Evolutionary conservation across 352 stramenopile genomes (phyloP).

Genomic region (Globisporangium cylindrosporum): DNA sequence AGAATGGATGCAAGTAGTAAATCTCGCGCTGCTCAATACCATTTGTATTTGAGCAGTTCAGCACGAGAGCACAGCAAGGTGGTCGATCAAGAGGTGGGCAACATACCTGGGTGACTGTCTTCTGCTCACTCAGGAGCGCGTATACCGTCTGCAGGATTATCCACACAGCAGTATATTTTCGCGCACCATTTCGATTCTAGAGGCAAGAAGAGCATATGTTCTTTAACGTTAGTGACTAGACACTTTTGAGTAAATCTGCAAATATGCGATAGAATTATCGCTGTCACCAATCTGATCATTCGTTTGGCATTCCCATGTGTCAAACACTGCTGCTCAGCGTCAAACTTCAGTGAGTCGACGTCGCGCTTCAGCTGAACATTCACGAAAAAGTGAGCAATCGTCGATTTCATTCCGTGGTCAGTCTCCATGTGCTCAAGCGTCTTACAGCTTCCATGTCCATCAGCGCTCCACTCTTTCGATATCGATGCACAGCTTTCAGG

Average conservation of each 20-base stretch:
- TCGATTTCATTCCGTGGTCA: not conserved
- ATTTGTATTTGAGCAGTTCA: not conserved
- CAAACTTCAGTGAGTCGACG: constrained; percentile 54
- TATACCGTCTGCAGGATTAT: constrained; percentile 78
- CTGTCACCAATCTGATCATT: constrained; percentile 54
- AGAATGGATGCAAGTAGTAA: constrained; percentile 86
- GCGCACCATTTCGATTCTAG: constrained; percentile 53
- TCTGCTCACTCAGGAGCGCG: constrained; percentile 63
- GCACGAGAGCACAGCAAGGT: not conserved
- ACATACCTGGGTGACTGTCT: constrained; percentile 76
- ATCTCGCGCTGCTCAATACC: constrained; percentile 52
- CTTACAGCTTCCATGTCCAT: constrained; percentile 61
- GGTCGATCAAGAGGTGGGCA: not conserved
- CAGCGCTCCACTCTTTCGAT: constrained; percentile 37
- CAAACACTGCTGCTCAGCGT: constrained; percentile 47
- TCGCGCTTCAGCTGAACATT: constrained; percentile 49
- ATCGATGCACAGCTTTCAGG: not conserved
- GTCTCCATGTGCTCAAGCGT: not conserved
- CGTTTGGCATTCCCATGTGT: constrained; percentile 56
- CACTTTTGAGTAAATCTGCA: not conserved
- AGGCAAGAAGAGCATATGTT: not conserved
- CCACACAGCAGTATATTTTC: constrained; percentile 83
- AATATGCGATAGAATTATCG: not conserved
- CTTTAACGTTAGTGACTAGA: not conserved
- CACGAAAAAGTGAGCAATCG: not conserved